Conservation (phyloP, 352 stramenopile genomes). For the Phytophthora ramorum region DNA sequence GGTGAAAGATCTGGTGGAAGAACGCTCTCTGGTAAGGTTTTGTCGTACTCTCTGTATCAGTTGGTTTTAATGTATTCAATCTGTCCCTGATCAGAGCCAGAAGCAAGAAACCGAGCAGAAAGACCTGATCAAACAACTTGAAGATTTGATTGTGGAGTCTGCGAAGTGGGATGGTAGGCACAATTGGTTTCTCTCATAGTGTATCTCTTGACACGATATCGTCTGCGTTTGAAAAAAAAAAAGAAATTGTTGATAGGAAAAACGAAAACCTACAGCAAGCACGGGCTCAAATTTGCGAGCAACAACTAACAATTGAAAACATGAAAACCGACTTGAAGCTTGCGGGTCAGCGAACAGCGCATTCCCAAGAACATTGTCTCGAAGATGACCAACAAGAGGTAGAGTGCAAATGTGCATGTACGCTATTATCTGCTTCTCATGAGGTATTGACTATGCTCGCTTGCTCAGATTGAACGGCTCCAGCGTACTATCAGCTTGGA, state of each 20-base stretch:
- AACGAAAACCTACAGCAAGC: slow-evolving; percentile 48
- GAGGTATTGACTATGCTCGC: neutral
- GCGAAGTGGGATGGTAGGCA: slow-evolving; percentile 41
- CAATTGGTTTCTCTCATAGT: slow-evolving; percentile 1
- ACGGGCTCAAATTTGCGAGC: slow-evolving; percentile 61
- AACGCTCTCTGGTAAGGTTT: slow-evolving; percentile 45
- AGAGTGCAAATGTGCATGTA: neutral
- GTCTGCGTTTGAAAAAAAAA: neutral
- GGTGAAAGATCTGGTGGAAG: slow-evolving; percentile 40
- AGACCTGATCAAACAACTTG: slow-evolving; percentile 24
- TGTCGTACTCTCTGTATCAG: neutral
- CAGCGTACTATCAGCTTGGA: slow-evolving; percentile 28
- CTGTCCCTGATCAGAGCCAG: slow-evolving; percentile 14
- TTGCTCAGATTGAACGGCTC: slow-evolving; percentile 29
- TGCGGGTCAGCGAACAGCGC: slow-evolving; percentile 18
- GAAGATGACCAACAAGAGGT: slow-evolving; percentile 53
- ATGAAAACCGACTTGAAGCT: slow-evolving; percentile 52
- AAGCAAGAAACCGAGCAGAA: slow-evolving; percentile 29
- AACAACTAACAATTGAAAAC: slow-evolving; percentile 69
- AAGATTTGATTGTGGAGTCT: slow-evolving; percentile 28
- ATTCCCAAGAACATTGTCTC: slow-evolving; percentile 10
- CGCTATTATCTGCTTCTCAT: neutral
- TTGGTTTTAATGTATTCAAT: neutral
- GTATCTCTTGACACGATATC: neutral
- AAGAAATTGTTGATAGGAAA: slow-evolving; percentile 52